phyloP scores from a whole-genome alignment of 2,329 filamentous ascomycete genomes.

The Cytospora leucostoma region DNA sequence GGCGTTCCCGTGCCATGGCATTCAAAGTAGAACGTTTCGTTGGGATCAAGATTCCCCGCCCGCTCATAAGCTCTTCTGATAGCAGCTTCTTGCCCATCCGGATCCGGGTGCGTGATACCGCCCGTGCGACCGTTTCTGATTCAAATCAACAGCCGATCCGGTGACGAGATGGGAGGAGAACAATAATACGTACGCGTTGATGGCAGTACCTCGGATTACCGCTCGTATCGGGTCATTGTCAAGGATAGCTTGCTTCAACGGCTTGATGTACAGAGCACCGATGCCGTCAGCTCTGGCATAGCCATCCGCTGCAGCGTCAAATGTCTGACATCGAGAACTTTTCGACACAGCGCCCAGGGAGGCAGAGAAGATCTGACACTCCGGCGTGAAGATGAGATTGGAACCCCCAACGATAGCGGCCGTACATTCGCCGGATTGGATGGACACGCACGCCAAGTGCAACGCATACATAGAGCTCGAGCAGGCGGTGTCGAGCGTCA shows the following conservation, averaged over 20 bases:
- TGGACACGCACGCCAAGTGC: conserved; percentile 36
- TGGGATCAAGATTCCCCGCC: conserved; percentile 39
- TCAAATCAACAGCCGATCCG: too few relatives aligned
- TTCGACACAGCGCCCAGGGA: conserved; percentile 29
- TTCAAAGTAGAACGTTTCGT: conserved; percentile 44
- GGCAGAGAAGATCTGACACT: conserved; percentile 29
- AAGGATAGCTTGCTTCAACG: conserved; percentile 25
- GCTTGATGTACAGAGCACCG: conserved; percentile 57
- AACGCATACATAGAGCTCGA: conserved; percentile 38
- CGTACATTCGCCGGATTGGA: conserved; percentile 34
- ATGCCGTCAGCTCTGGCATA: conserved; percentile 64
- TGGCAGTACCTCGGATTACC: conserved; percentile 51
- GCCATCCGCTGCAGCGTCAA: conserved; percentile 46
- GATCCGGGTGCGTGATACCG: background rate
- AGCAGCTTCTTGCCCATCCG: conserved; percentile 17
- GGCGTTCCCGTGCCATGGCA: conserved; percentile 50
- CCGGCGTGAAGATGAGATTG: conserved; percentile 34
- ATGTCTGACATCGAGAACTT: conserved; percentile 32
- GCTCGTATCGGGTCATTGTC: conserved; percentile 53
- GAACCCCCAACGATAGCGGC: conserved; percentile 34
- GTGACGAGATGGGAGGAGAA: too few relatives aligned
- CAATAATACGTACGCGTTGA: too few relatives aligned
- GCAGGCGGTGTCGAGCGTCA: conserved; percentile 37
- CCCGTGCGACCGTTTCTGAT: conserved; percentile 51
- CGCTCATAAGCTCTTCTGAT: conserved; percentile 36